Base-by-base conservation (phyloP, 805 yeast species). In the Saccharomyces kudriavzevii region DNA sequence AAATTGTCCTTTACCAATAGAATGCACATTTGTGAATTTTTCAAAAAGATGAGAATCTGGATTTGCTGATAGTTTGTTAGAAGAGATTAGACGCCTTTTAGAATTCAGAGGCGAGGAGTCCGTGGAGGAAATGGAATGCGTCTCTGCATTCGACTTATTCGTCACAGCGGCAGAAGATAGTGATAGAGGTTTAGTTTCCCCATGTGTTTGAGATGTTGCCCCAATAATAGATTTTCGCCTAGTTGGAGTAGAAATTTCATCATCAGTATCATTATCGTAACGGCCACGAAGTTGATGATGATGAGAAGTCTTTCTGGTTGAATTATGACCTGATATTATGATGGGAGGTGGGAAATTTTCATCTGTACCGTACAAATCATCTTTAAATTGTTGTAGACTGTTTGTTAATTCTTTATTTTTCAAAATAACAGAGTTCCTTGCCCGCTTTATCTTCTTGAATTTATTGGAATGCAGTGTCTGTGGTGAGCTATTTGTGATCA, bases 1-100 rank as follows among this genome's bases (percentile, higher is more conserved):
- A 64, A 94, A 94, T 68, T 89, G 96, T 25, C 99, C 98, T 35
- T 79, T 74, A 2, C 96, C 96, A 24, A 92, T 73, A 47, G 84
- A 71, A 47, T 77, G 76, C 47, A 92, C 91, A 57, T 85, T 83
- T 24, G 84, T 64, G 56, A 80, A 80, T 59, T 75, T 76, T 11
- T 78, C 74, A 40, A 72, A 64, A 27, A 80, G 63, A 64, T 79
- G 81, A 1, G 69, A 54, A 56, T 64, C 70, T 6, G 71, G 69
- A 25, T 65, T 67, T 47, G 56, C 46, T 17, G 54, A 50, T 45
- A 62, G 26, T 56, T 64, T 53, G 22, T 35, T 35, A 4, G 43
- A 35, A 52, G 68, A 59, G 56, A 60, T 63, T 17, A 64, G 62
- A 29, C 58, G 52, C 48, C 66, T 56, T 48, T 58, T 58, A 9